Percentiles rank a stretch among this genome's conserved stretches.
Evolutionary conservation across 805 yeast genomes (phyloP).

Genomic region (Candida oleophila): DNA sequence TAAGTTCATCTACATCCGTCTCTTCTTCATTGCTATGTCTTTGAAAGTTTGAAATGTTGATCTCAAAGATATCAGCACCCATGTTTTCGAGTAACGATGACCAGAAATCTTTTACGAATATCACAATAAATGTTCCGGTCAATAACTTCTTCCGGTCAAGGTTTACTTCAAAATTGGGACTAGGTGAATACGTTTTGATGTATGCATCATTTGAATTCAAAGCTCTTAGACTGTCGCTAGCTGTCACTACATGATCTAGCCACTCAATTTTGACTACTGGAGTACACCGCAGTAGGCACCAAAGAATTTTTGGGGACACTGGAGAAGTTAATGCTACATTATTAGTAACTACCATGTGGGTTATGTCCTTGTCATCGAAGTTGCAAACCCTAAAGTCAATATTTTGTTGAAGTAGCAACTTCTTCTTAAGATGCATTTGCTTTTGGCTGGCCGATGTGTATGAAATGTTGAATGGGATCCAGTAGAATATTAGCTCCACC

Average conservation of each 20-base stretch:
- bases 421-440: background rate
- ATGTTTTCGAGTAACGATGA: background rate
- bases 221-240: no score
- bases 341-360: background rate
- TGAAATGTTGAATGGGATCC: background rate
- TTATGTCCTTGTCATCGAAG: background rate
- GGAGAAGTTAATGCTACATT: background rate
- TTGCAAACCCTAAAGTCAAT: background rate
- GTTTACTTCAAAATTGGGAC: background rate
- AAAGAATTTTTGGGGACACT: background rate
- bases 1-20: background rate
- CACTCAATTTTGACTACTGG: background rate
- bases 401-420: background rate
- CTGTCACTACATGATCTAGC: background rate
- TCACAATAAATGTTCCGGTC: background rate
- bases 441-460: background rate
- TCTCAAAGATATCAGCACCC: background rate
- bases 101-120: background rate
- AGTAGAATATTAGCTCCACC: background rate
- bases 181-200: background rate
- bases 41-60: background rate
- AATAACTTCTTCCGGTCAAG: background rate
- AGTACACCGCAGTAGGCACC: background rate
- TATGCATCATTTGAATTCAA: background rate
- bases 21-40: background rate